A percentile compares a stretch with the other conserved stretches of the same genome.
Conservation (phyloP, 345 rosid species). For the Erodium maritimum region DNA sequence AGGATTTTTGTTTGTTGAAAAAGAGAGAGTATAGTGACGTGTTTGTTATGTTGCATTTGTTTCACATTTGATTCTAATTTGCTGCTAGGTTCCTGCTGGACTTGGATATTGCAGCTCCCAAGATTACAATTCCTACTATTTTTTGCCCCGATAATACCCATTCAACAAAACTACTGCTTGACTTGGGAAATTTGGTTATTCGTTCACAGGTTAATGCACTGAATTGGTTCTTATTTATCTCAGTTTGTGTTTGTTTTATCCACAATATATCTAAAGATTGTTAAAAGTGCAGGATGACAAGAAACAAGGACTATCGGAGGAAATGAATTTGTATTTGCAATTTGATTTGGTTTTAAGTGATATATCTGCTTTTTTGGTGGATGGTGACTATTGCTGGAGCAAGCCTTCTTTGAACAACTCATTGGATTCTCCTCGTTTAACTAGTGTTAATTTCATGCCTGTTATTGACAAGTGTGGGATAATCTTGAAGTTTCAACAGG, state of each 20-base stretch:
- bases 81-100: conserved; percentile 72
- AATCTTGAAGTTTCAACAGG: conserved; percentile 84
- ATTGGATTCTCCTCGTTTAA: conserved; percentile 18
- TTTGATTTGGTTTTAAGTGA: conserved; percentile 92
- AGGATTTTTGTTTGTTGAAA: no score
- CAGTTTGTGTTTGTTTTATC: conserved; percentile 1
- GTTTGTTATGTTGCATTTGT: no score
- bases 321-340: conserved; percentile 65
- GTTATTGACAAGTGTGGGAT: conserved; percentile 90
- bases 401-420: conserved; percentile 24
- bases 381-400: conserved; percentile 82
- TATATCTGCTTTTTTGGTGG: conserved; percentile 85
- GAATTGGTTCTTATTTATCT: background rate
- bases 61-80: conserved; percentile 12
- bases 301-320: conserved; percentile 34
- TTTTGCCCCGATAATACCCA: conserved; percentile 56
- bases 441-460: conserved; percentile 49
- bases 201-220: conserved; percentile 57
- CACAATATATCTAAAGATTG: conserved; percentile 5
- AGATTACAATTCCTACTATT: conserved; percentile 90
- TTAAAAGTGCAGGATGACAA: conserved; percentile 53
- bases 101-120: conserved; percentile 97
- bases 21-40: no score
- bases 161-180: conserved; percentile 84
- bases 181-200: conserved; percentile 87